Evolutionary conservation across 2,329 filamentous ascomycete species (phyloP).

Genomic region (Fusarium brevicatenulatum): DNA sequence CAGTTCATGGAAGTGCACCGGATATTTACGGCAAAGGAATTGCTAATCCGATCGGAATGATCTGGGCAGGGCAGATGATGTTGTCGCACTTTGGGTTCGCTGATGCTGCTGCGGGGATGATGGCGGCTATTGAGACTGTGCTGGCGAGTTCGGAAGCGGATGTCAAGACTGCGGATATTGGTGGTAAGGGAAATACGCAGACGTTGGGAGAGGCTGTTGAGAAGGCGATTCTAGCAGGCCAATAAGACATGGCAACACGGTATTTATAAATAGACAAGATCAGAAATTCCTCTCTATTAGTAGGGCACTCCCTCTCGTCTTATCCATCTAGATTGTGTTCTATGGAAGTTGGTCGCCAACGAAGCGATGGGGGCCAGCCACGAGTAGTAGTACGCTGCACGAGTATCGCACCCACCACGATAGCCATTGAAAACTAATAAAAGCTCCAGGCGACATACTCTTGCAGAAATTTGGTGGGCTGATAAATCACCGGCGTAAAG

Average conservation of each 20-base stretch:
- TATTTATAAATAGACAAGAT: neutral
- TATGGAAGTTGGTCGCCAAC: neutral
- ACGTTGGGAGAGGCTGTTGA: constrained; percentile 37
- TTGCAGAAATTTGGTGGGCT: too few species aligned
- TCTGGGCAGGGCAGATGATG: constrained; percentile 77
- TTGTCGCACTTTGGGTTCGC: constrained; percentile 41
- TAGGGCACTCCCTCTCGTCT: fast-evolving
- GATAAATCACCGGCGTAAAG: neutral
- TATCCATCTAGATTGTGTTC: neutral
- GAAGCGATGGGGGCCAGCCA: too few species aligned
- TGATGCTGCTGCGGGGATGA: constrained; percentile 61
- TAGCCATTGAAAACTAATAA: neutral
- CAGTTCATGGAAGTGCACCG: constrained; percentile 77
- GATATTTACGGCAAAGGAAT: constrained; percentile 79
- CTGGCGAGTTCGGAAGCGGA: constrained; percentile 57
- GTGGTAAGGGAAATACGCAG: constrained; percentile 43
- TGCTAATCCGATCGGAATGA: constrained; percentile 77
- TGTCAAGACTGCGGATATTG: constrained; percentile 48
- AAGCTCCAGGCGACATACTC: neutral
- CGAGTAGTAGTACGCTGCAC: fast-evolving
- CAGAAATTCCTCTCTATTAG: too few species aligned
- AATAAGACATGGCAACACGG: neutral
- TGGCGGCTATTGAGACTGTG: constrained; percentile 71
- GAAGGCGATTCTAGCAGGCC: constrained; percentile 10
- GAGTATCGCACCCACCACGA: neutral